Conservation (phyloP, 2,329 filamentous ascomycete genomes). For the Fusarium sp. region DNA sequence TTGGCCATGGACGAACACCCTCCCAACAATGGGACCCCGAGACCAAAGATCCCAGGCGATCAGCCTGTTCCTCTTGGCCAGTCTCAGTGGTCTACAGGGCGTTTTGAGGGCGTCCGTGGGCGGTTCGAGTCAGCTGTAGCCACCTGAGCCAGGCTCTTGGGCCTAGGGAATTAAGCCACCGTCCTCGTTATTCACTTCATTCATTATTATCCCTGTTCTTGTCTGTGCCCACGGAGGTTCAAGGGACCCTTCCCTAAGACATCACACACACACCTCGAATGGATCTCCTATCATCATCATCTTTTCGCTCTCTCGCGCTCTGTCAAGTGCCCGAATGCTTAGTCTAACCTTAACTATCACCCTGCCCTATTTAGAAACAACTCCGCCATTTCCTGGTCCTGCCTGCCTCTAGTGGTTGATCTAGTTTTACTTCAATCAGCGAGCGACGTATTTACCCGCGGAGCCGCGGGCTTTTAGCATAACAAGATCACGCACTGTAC, state of each 20-base stretch:
- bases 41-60: conserved; percentile 14
- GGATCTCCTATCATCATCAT: conserved; percentile 8
- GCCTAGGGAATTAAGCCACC: conserved; percentile 31
- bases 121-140: conserved; percentile 44
- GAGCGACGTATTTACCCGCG: neutral
- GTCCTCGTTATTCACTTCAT: neutral
- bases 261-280: conserved; percentile 2
- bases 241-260: neutral
- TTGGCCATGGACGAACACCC: conserved; percentile 38
- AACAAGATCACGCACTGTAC: conserved; percentile 18
- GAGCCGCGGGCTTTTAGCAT: neutral
- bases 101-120: conserved; percentile 22
- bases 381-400: neutral
- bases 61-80: conserved; percentile 1
- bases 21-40: conserved; percentile 18
- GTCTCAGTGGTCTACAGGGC: conserved; percentile 18
- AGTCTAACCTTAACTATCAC: conserved; percentile 4
- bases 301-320: conserved; percentile 13
- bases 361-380: conserved; percentile 12
- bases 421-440: neutral
- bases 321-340: conserved; percentile 14
- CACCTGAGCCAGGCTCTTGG: conserved; percentile 44
- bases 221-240: neutral
- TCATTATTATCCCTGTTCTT: conserved; percentile 7
- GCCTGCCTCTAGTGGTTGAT: neutral